Evolutionary conservation across 2,329 filamentous ascomycete genomes (phyloP), one percentile per base, ranked within the genome.

Genomic region (Tolypocladium tundrense): DNA sequence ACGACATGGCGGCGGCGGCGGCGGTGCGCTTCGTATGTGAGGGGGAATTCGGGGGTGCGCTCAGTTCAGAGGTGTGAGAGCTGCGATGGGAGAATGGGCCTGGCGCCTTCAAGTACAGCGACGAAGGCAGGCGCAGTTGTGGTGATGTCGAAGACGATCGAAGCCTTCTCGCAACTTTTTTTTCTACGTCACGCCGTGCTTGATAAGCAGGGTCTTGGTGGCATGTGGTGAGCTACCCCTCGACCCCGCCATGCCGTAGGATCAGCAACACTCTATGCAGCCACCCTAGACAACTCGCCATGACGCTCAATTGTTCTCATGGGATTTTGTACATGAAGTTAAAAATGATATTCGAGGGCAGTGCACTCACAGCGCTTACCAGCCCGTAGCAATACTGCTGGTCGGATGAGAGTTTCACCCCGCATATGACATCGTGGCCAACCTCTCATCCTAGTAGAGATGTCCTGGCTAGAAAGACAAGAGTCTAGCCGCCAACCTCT

Each of bases 1-100:
- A 66, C 54, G 69, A 68, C 69, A 71, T 71, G 62, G 62, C 62
- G 60, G 62, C 24, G 21, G 53, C 27, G 21, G 8, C 40, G 16
- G 19, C 11, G 45, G 27, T 9, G 7, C 16, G 45, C 19, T 35
- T n/a, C 31, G 40, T 42, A 24, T 40, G 53, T 8, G n/a, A 58
- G n/a, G 42, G 27, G 2, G 13, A 14, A 11, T 13, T 55, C 9
- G 16, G 13, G 10, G 21, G 5, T 10, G 8, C 31, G 48, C 16
- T 11, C 27, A 13, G 7, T 10, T 50, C 48, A 14, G 16, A 51
- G 16, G 9, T 10, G 27, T 19, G 19, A 13, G 16, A 19, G 48
- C 16, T 16, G 48, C 16, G 2, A 33, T n/a, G 9, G 9, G 4
- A 0, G 24, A 5, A 33, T 14, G 39, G 9, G 24, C 14, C 39